Percentiles rank a stretch among this genome's conserved stretches.
Conservation (phyloP, 257 asterid genomes). For the Lantana camara region DNA sequence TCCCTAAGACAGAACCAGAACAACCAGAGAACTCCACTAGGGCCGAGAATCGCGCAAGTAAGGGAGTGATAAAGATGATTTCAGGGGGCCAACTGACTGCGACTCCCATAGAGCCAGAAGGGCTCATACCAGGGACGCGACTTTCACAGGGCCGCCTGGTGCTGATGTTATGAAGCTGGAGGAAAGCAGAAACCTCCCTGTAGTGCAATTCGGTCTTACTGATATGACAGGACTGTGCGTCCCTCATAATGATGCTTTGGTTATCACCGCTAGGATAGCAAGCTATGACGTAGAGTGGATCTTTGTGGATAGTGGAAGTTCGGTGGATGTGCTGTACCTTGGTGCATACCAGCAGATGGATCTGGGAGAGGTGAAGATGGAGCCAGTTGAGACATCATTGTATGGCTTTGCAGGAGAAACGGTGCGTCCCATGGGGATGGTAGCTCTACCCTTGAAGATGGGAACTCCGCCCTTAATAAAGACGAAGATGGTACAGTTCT, state of each 20-base stretch:
- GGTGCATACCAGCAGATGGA: not conserved
- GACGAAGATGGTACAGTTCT: not conserved
- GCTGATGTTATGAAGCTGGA: too few species aligned
- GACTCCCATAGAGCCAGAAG: too few species aligned
- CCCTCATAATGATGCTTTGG: not conserved
- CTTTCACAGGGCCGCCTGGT: too few species aligned
- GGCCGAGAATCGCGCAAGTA: too few species aligned
- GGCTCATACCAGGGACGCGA: too few species aligned
- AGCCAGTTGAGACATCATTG: not conserved
- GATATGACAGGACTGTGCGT: not conserved
- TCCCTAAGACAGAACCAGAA: too few species aligned
- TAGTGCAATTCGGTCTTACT: not conserved
- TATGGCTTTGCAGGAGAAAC: not conserved
- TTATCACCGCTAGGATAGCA: not conserved
- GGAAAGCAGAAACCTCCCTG: not conserved
- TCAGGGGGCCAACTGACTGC: too few species aligned
- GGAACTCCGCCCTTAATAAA: not conserved
- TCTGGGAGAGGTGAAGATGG: not conserved
- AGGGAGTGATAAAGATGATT: too few species aligned
- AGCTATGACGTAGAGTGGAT: not conserved
- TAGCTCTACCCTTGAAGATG: not conserved
- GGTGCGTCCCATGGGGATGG: not conserved
- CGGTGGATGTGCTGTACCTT: not conserved
- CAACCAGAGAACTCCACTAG: too few species aligned
- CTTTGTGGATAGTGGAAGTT: not conserved